These are phyloP conservation scores for Aspergillus hortae DNA, from an alignment of 2,329 filamentous ascomycete species.

Conservation along the genomic window DNA sequence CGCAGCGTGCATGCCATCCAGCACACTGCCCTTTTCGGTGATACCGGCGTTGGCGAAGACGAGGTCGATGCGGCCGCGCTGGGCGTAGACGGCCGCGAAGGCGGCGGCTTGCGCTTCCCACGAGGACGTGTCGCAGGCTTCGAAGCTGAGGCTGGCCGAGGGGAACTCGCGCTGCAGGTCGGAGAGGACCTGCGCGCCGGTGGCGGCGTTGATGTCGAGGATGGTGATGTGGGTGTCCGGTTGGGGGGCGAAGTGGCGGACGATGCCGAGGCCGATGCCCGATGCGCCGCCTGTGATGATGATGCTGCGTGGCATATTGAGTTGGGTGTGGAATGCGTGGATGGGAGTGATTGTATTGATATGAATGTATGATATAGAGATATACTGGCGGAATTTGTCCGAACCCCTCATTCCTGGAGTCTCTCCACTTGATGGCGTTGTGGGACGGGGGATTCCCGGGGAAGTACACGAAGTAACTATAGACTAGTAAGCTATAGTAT, in stretches of 20 bases:
- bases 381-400: no score
- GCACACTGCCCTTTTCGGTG: conserved; percentile 40
- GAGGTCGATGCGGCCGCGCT: conserved; percentile 41
- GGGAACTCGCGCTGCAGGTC: conserved; percentile 24
- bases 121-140: conserved; percentile 30
- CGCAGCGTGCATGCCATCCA: conserved; percentile 22
- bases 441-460: no score
- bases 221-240: conserved; percentile 30
- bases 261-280: conserved; percentile 35
- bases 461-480: no score
- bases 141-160: conserved; percentile 23
- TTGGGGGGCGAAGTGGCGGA: conserved; percentile 27
- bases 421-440: no score
- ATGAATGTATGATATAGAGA: no score
- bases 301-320: conserved; percentile 20
- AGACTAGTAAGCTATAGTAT: no score
- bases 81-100: conserved; percentile 11
- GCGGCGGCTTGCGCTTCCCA: conserved; percentile 35
- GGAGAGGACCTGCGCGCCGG: conserved; percentile 19
- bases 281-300: conserved; percentile 34
- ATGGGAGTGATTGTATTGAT: no score
- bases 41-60: conserved; percentile 53
- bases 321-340: no score
- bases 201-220: conserved; percentile 28
- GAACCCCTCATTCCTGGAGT: no score